Evolutionary conservation across 2,329 filamentous ascomycete species (phyloP), one percentile per base, ranked within the genome.

Genomic region (Cladophialophora exuberans): DNA sequence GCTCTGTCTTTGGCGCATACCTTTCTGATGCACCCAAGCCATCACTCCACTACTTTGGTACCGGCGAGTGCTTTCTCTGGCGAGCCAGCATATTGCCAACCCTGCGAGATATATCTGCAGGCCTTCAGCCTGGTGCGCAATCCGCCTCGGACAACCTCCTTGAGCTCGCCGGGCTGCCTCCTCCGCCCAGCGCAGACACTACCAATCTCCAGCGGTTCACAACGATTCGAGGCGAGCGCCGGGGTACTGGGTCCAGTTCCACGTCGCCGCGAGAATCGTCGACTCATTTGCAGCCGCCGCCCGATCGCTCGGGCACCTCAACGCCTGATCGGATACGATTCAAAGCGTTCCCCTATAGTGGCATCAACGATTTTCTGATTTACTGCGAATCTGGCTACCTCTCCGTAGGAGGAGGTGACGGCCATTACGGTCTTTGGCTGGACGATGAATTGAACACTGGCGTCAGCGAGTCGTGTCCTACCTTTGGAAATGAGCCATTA

Each of bases 271-370:
- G 46, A 31, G 65, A 56, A 50, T 11, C 57, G 57, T 30, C 42
- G 25, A 55, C 61, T 3, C 60, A 67, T 20, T 17, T 49, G 20
- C 60, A 65, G 31, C 60, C 64, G 13, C 63, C 66, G 56, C 25
- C 60, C 57, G 52, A 64, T 65, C 17, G 64, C 63, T 49, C 61
- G 63, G 74, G 79, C 2, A 73, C 81, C 1, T 81, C 79, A 22
- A 84, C 84, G 3, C 83, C 85, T 3, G 89, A 93, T 59, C 81
- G 85, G 22, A 90, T 97, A 63, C 85, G 94, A 17, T 99, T 99
- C 81, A 97, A 96, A 73, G 93, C 93, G 0, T 99, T 97, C 66
- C 92, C 93, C 0, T 97, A 97, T 68, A 95, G 89, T 53, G 94
- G 94, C 4, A 83, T 96, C 35, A 97, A 99, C 70, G 94, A 97